Evolutionary conservation across 768 basidiomycete genomes (phyloP), one percentile per base, ranked within the genome.

Genomic region (Tephrocybe rancida): DNA sequence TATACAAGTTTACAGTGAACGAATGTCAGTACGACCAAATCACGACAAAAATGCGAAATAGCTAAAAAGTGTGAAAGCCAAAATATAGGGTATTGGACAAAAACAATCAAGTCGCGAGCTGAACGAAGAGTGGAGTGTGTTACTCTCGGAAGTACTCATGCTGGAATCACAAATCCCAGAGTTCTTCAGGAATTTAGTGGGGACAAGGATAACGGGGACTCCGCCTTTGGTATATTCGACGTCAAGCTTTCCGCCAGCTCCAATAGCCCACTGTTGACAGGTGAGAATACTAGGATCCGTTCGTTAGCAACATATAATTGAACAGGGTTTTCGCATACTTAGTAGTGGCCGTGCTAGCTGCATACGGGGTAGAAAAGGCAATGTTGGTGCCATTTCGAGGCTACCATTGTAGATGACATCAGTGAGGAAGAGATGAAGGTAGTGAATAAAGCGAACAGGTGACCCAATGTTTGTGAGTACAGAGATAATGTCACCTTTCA

Each of bases 401-500:
- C 86, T 85, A 59, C 3, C 48, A 50, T 21, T 44, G n/a, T 16
- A 16, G 3, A 34, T 34, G 19, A 13, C 14, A 6, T 45, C 48
- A 50, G 25, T 8, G 39, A 21, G 7, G 14, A 35, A 18, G 27
- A 5, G 45, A 16, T 26, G 22, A 18, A 57, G 27, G 37, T 43
- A 6, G 43, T 24, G n/a, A 50, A 18, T 43, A 37, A 42, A 29
- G 57, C 79, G 50, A 64, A 88, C 87, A 19, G 87, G 86, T 50
- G 87, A 87, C 27, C 88, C 90, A 55, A 90, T 82, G 68, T 86
- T 88, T 21, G 87, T 90, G 57, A 86, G 56, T 35, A 90, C 68
- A 11, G 82, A 76, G 44, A 88, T 71, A 9, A 88, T 78, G 18
- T 73, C 62, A 11, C 86, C 87, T 61, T 88, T 90, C 71, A 80